Evolutionary conservation across 768 basidiomycete genomes (phyloP).

Genomic region (Xanthoconium purpureum): DNA sequence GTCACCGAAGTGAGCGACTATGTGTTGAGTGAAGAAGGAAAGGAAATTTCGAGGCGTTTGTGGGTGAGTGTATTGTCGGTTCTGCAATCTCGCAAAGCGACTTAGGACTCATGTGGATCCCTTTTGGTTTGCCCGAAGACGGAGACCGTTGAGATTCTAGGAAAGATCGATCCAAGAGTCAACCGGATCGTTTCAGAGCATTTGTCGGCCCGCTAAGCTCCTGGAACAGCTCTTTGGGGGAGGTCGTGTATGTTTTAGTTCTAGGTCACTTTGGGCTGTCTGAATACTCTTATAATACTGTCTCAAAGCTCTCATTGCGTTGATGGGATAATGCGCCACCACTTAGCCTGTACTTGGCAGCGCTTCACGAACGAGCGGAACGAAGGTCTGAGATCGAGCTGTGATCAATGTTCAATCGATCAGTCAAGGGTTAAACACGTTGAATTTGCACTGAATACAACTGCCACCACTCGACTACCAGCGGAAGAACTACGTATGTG

Average conservation of each 20-base stretch:
- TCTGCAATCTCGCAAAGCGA: not conserved
- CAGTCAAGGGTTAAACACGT: not conserved
- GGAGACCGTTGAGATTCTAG: constrained; percentile 29
- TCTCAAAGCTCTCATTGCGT: not conserved
- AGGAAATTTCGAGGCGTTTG: constrained; percentile 26
- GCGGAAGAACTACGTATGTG: not conserved
- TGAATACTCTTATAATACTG: too few species aligned
- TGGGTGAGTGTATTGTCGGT: constrained; percentile 30
- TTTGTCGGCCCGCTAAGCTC: constrained; percentile 14
- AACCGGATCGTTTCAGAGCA: constrained; percentile 25
- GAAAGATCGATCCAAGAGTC: constrained; percentile 28
- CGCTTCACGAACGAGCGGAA: too few species aligned
- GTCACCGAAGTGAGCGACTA: constrained; percentile 34
- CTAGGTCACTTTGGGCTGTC: too few species aligned
- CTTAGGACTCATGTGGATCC: not conserved
- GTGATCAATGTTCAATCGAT: not conserved
- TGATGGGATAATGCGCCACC: too few species aligned
- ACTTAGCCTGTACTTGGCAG: too few species aligned
- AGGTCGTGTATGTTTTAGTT: not conserved
- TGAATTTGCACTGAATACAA: constrained; percentile 3
- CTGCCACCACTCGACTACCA: constrained; percentile 3
- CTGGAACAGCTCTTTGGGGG: not conserved
- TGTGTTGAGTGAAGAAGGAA: constrained; percentile 30
- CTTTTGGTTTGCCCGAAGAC: constrained; percentile 7
- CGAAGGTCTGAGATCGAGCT: not conserved